phyloP scores from a whole-genome alignment of 176 grass and related monocot species.

The Sorghum bicolor region Sorghum_bicolor_NCBIv3 NC_012871.2:71490501-71491000 shows the following conservation, averaged over 20 bases:
- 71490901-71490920: conserved; percentile 77
- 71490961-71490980: conserved; percentile 20
- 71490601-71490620: conserved; percentile 96
- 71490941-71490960: conserved; percentile 50
- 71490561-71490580: conserved; percentile 64
- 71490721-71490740: conserved; percentile 68
- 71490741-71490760: conserved; percentile 53
- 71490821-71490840: conserved; percentile 92
- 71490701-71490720: conserved; percentile 85
- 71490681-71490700: conserved; percentile 58
- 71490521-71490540: conserved; percentile 63
- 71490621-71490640: conserved; percentile 98
- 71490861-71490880: conserved; percentile 45
- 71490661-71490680: conserved; percentile 70
- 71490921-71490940: conserved; percentile 58
- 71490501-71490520: conserved; percentile 60
- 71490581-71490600: conserved; percentile 84
- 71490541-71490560: conserved; percentile 62
- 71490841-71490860: conserved; percentile 86
- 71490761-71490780: conserved; percentile 24
- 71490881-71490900: conserved; percentile 26
- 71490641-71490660: conserved; percentile 85
- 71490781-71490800: not conserved
- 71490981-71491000: conserved; percentile 32
- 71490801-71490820: conserved; percentile 32